Conservation (phyloP, 164 flowering plant genomes). For the Euptelea pleiosperma region DNA sequence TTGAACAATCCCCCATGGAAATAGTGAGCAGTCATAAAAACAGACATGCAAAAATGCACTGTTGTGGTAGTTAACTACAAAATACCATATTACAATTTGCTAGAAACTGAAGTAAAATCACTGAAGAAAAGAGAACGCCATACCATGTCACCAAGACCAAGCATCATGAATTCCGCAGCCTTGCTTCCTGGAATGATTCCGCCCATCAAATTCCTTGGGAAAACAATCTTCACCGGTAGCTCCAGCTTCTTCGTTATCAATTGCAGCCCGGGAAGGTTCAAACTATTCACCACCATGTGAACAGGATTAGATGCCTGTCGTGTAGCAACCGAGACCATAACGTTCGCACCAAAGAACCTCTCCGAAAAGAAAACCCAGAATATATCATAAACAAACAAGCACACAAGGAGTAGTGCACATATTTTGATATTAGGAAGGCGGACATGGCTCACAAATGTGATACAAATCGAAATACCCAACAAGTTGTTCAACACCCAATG, state of each 20-base stretch:
- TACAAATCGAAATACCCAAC: constrained; percentile 82
- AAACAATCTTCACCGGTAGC: constrained; percentile 87
- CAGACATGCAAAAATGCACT: neutral
- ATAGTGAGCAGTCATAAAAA: neutral
- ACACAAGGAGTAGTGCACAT: constrained; percentile 86
- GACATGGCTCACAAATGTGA: constrained; percentile 95
- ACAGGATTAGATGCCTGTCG: constrained; percentile 94
- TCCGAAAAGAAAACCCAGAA: constrained; percentile 99
- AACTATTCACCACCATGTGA: constrained; percentile 81
- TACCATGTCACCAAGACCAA: constrained; percentile 99
- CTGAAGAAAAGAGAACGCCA: constrained; percentile 14
- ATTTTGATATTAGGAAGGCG: constrained; percentile 93
- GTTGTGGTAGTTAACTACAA: neutral
- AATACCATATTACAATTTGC: constrained; percentile 6
- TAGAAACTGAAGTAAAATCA: constrained; percentile 4
- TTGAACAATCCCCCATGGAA: no score
- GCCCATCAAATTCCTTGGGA: constrained; percentile 82
- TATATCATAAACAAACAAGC: constrained; percentile 86
- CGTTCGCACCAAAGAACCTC: constrained; percentile 93
- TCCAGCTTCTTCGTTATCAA: constrained; percentile 85
- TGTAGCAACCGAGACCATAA: constrained; percentile 95
- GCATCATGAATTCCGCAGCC: constrained; percentile 85
- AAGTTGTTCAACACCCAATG: constrained; percentile 89
- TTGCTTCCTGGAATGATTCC: constrained; percentile 62
- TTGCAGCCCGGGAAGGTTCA: constrained; percentile 91